Percentiles rank a stretch among this genome's conserved stretches.
Conservation (phyloP, 2,329 filamentous ascomycete species). For the Cladosporium sp. region DNA sequence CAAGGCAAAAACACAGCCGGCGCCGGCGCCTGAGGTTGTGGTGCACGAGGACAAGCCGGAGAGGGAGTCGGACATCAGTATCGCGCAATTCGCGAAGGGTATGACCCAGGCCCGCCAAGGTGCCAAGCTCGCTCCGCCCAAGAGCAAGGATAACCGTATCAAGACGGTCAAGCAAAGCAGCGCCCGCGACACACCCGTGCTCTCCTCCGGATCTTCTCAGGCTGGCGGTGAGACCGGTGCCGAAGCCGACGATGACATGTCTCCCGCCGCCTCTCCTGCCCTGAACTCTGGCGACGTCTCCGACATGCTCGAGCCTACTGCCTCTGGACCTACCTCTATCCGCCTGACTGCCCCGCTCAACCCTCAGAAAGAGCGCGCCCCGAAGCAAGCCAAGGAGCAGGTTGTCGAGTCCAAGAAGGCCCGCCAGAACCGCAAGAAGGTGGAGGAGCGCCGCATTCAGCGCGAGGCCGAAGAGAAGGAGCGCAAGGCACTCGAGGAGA, state of each 20-base stretch:
- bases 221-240: slow-evolving; percentile 65
- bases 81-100: slow-evolving; percentile 70
- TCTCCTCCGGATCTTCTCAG: slow-evolving; percentile 59
- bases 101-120: slow-evolving; percentile 66
- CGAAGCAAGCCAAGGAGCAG: slow-evolving; percentile 55
- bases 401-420: slow-evolving; percentile 86
- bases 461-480: slow-evolving; percentile 73
- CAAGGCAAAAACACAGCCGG: slow-evolving; percentile 13
- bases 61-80: slow-evolving; percentile 58
- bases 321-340: slow-evolving; percentile 65
- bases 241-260: slow-evolving; percentile 76
- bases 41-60: slow-evolving; percentile 31
- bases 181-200: slow-evolving; percentile 30
- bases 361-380: slow-evolving; percentile 47
- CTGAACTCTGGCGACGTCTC: slow-evolving; percentile 62
- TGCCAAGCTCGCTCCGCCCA: slow-evolving; percentile 45
- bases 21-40: slow-evolving; percentile 21
- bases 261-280: slow-evolving; percentile 61
- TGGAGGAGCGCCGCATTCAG: slow-evolving; percentile 67
- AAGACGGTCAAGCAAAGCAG: slow-evolving; percentile 63
- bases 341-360: slow-evolving; percentile 66
- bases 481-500: slow-evolving; percentile 69
- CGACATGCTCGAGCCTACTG: slow-evolving; percentile 80
- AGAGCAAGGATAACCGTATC: slow-evolving; percentile 34
- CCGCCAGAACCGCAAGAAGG: slow-evolving; percentile 85